Conservation (phyloP, 106 monocot genomes). For the Hemerocallis citrina region DNA sequence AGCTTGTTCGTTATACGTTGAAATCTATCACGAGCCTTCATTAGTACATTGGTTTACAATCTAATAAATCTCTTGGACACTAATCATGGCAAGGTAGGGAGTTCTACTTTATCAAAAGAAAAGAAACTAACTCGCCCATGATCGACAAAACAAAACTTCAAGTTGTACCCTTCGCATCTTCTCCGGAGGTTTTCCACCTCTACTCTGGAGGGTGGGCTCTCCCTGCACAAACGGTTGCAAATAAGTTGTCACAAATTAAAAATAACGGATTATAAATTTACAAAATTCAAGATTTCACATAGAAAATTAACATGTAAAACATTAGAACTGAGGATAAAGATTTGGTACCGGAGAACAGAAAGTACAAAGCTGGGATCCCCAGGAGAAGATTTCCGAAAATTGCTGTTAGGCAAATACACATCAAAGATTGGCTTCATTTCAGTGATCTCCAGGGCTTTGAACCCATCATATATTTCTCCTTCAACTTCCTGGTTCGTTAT, state of each 20-base stretch:
- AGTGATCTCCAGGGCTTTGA: slow-evolving; percentile 40
- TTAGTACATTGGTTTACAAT: background rate
- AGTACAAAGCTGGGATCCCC: slow-evolving; percentile 60
- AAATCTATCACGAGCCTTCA: too few species aligned
- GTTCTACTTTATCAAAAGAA: slow-evolving; percentile 38
- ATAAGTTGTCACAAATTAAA: background rate
- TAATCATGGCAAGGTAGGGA: slow-evolving; percentile 49
- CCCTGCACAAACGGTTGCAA: slow-evolving; percentile 24
- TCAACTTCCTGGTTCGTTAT: background rate
- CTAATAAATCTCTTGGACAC: background rate
- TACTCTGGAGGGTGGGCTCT: slow-evolving; percentile 41
- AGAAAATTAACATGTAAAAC: too few species aligned
- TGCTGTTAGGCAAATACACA: slow-evolving; percentile 82
- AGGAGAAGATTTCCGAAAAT: slow-evolving; percentile 74
- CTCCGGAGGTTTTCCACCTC: slow-evolving; percentile 46
- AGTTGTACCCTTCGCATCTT: slow-evolving; percentile 28
- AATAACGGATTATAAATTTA: background rate
- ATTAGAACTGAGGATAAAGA: too few species aligned
- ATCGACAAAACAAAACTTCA: slow-evolving; percentile 79
- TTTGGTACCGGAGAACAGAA: slow-evolving; percentile 47
- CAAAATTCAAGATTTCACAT: background rate
- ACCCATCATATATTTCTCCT: slow-evolving; percentile 6
- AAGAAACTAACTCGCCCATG: slow-evolving; percentile 81
- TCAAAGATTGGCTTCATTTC: slow-evolving; percentile 46
- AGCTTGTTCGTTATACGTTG: too few species aligned